Percentiles rank a stretch among this genome's conserved stretches.
These are phyloP conservation scores for Chalciporus piperatus DNA, from an alignment of 768 basidiomycete species.

Conservation along the genomic window DNA sequence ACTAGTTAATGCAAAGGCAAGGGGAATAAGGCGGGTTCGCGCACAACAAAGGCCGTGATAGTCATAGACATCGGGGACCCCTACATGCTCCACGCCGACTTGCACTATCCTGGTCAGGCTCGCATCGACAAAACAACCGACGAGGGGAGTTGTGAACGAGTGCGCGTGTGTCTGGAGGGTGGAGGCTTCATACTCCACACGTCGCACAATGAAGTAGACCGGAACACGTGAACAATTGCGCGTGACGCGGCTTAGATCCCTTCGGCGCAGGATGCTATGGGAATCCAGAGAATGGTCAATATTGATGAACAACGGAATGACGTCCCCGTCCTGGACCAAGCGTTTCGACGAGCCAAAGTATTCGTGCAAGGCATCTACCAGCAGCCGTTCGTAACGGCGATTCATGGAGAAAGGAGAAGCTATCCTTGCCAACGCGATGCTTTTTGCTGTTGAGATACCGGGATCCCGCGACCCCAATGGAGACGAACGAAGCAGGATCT, in stretches of 20 bases:
- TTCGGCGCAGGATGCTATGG: background rate
- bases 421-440: conserved; percentile 76
- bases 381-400: conserved; percentile 58
- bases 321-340: conserved; percentile 70
- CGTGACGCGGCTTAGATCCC: background rate
- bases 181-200: conserved; percentile 64
- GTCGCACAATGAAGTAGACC: conserved; percentile 77
- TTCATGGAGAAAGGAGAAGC: conserved; percentile 70
- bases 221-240: conserved; percentile 37
- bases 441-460: conserved; percentile 62
- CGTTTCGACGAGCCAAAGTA: conserved; percentile 57
- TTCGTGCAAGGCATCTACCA: conserved; percentile 57
- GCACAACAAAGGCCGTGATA: conserved; percentile 53
- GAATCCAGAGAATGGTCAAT: conserved; percentile 40
- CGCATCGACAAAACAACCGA: conserved; percentile 86
- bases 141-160: conserved; percentile 58
- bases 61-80: conserved; percentile 49
- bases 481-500: conserved; percentile 45
- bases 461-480: conserved; percentile 61
- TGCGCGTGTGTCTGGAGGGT: conserved; percentile 40
- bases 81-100: conserved; percentile 68
- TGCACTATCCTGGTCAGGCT: conserved; percentile 73
- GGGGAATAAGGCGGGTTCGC: background rate
- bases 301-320: conserved; percentile 65
- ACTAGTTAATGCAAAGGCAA: conserved; percentile 3